Conservation (phyloP, 139 green algal species). For the Diplosphaera chodatii region DNA sequence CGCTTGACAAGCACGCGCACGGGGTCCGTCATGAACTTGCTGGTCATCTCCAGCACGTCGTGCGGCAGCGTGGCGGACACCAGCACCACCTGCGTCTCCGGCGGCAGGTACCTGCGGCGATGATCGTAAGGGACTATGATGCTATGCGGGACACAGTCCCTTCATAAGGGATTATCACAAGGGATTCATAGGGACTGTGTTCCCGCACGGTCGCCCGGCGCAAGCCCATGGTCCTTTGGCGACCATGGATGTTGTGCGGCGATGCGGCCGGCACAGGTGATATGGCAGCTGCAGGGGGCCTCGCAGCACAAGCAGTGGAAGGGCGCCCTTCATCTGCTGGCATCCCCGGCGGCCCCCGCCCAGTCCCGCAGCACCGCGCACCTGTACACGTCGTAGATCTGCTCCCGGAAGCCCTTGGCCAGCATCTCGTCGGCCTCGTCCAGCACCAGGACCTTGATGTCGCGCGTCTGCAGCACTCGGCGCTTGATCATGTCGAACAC, state of each 20-base stretch:
- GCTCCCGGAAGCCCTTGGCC: constrained; percentile 96
- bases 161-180: too few species aligned
- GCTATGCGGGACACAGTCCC: too few species aligned
- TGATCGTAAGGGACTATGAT: too few species aligned
- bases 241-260: too few species aligned
- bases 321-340: too few species aligned
- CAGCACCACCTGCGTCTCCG: constrained; percentile 87
- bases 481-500: constrained; percentile 99
- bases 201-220: too few species aligned
- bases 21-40: constrained; percentile 99
- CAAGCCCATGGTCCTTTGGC: too few species aligned
- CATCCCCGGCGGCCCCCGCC: too few species aligned
- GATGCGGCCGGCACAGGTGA: too few species aligned
- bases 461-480: constrained; percentile 55
- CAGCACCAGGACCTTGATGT: constrained; percentile 77
- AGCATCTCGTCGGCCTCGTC: constrained; percentile 99
- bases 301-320: too few species aligned
- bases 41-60: constrained; percentile 96
- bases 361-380: neutral
- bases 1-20: constrained; percentile 97
- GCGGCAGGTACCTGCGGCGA: constrained; percentile 67
- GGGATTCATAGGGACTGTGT: too few species aligned
- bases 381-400: constrained; percentile 99
- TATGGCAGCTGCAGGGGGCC: too few species aligned
- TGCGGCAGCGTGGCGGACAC: constrained; percentile 92